Base-by-base conservation (phyloP, 768 basidiomycete species). In the Mycena vulgaris region DNA sequence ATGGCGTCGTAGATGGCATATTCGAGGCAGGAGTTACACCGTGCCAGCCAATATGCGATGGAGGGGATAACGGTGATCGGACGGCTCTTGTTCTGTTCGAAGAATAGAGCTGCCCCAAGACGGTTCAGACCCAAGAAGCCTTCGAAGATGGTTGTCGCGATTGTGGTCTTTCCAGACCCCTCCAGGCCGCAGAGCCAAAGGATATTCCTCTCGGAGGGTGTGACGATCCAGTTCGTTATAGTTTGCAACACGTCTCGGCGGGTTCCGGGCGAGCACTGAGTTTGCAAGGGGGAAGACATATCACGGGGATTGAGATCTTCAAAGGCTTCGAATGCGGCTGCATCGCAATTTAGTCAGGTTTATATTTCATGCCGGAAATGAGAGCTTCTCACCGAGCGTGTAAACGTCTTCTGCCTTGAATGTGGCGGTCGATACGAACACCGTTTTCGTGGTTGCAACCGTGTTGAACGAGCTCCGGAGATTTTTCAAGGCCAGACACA, bases 61-160 rank as follows among this genome's bases (percentile, higher is more conserved):
- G 70, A 72, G 10, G 57, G 48, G 16, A 74, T 28, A 28, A 72
- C 66, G 57, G 25, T 33, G 3, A n/a, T 13, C 11, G 70, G 73
- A 28, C 65, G 23, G 48, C 63, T 47, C 25, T 72, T 52, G 33
- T 53, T 30, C 30, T 71, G 31, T 21, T 75, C 63, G 37, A 76
- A 76, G 27, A 74, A 53, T 30, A 53, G 30, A 23, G 30, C 31
- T 28, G 52, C 52, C 30, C 52, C 52, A 17, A 53, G 52, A 3
- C 52, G 52, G 28, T 31, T 28, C 19, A 53, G 28, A 17, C 30
- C 10, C 19, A 13, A 31, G 33, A 53, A 53, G 28, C 33, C 31
- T 33, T 53, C 52, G 52, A 30, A 53, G 13, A 53, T 31, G 27
- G 52, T 53, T 33, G 27, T 53, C 13, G 52, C 27, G 13, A 53